Evolutionary conservation across 2,329 filamentous ascomycete species (phyloP), one percentile per base, ranked within the genome.

Genomic region (Tolypocladium paradoxum): DNA sequence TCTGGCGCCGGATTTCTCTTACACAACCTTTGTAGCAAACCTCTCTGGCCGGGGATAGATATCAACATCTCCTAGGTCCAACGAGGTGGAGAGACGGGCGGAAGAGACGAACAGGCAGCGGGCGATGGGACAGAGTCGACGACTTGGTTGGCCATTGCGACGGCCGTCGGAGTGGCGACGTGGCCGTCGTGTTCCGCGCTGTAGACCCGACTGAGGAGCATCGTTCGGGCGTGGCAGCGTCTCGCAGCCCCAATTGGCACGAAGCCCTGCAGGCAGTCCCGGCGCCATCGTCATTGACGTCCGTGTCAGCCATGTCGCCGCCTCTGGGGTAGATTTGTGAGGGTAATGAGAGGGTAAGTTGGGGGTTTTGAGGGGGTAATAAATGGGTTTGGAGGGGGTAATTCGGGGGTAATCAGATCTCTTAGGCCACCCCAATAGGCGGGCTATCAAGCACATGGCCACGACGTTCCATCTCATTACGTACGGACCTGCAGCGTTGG

Each of bases 21-120:
- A 67, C 65, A 67, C 63, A 68, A 64, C 56, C 56, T 58, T 62
- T 63, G 62, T 66, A 65, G 65, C 65, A 66, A 67, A 64, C 61
- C 61, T 47, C 57, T 43, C 27, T 33, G 6, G 11, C 47, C n/a
- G 22, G 14, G 18, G 22, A 27, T n/a, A 50, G 27, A 40, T 49
- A 49, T 49, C 35, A 49, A 27, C 22, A 24, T 14, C 33, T 14
- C 31, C 20, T 29, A 12, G 46, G 34, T 12, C 29, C 22, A 14
- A 22, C 48, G 16, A 49, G 5, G 49, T 11, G 24, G 24, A 16
- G 36, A 38, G 8, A n/a, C n/a, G n/a, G n/a, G n/a, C n/a, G n/a
- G n/a, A n/a, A 16, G 36, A 38, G 8, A 7, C 24, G 6, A 20
- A 36, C 14, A 24, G 3, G 33, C 33, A 35, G n/a, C 33, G n/a